Conservation (phyloP, 306 rosid genomes). For the Quercus aquifolioides region DNA sequence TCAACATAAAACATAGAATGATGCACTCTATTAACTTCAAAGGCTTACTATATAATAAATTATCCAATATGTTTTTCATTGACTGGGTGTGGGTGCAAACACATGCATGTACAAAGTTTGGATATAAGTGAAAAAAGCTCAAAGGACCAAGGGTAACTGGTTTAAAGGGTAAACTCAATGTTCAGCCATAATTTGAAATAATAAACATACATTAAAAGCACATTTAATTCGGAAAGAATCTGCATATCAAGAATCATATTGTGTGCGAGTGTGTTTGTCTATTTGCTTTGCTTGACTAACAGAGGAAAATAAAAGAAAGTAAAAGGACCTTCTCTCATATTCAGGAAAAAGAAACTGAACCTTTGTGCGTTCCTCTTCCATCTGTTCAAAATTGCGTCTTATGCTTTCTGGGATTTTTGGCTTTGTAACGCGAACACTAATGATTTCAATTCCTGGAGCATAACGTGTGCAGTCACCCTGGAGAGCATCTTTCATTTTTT, state of each 20-base stretch:
- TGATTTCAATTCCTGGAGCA: slow-evolving; percentile 92
- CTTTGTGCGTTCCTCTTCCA: slow-evolving; percentile 99
- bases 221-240: too few relatives aligned
- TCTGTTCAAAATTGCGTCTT: slow-evolving; percentile 73
- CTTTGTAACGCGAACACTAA: slow-evolving; percentile 88
- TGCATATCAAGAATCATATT: too few relatives aligned
- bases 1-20: neutral
- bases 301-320: neutral
- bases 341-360: slow-evolving; percentile 40
- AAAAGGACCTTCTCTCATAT: neutral
- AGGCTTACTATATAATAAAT: neutral
- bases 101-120: neutral
- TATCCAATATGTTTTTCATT: neutral
- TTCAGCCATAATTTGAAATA: neutral
- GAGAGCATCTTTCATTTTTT: slow-evolving; percentile 91
- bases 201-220: neutral
- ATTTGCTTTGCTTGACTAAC: too few relatives aligned
- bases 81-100: too few relatives aligned
- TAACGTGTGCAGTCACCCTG: slow-evolving; percentile 89
- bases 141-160: neutral
- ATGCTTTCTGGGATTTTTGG: slow-evolving; percentile 81
- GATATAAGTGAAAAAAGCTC: neutral
- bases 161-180: neutral
- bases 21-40: neutral
- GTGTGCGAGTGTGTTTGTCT: neutral